phyloP scores from a whole-genome alignment of 73 alveolate species.

The Uronychia binucleata region DNA sequence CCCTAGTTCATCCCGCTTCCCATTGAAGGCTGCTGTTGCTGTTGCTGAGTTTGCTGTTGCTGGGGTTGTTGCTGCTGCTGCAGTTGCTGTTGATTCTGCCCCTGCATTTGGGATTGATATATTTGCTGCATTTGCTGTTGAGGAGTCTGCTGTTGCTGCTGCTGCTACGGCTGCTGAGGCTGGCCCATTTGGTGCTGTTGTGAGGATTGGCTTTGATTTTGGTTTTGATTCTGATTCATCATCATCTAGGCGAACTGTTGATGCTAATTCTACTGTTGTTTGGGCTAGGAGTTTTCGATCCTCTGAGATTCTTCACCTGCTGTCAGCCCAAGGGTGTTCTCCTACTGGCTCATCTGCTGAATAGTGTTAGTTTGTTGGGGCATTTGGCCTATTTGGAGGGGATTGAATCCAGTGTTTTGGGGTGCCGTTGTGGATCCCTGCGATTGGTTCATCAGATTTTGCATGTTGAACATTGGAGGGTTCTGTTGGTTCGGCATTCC shows the following conservation, averaged over 20 bases:
- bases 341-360: background rate
- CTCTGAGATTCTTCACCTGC: background rate
- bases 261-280: background rate
- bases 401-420: background rate
- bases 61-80: background rate
- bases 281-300: background rate
- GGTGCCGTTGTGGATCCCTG: no score
- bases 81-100: background rate
- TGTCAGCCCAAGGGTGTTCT: background rate
- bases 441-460: no score
- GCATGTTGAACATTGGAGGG: no score
- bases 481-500: background rate
- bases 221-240: background rate
- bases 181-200: conserved; percentile 9
- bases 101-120: background rate
- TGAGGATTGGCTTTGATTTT: background rate
- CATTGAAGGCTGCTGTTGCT: no score
- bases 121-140: background rate
- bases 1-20: no score
- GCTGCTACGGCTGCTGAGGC: conserved; percentile 4
- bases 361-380: background rate
- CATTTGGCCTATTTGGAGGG: conserved; percentile 1
- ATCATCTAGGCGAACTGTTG: no score
- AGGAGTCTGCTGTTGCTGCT: background rate
- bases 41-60: no score